Base-by-base conservation (phyloP, 2,329 filamentous ascomycete genomes). In the Metarhizium album region DNA sequence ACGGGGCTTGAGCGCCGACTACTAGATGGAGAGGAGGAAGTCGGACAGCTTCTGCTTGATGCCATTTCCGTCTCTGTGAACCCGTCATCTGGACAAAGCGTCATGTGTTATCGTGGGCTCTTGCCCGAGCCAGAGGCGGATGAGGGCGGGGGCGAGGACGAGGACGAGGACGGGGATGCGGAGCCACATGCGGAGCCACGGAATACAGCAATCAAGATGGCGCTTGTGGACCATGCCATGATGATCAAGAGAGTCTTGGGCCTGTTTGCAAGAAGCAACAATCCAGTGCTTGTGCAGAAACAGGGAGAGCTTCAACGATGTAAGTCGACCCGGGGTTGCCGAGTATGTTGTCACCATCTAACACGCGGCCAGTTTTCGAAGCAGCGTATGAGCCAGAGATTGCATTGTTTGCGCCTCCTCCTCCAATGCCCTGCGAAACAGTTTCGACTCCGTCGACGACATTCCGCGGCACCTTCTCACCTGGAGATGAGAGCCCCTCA, bases 151-250 rank as follows among this genome's bases (percentile, higher is more conserved):
- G n/a, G n/a, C n/a, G n/a, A 45, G 22, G 51, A 47, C 6, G 68
- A 67, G 3, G 61, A 61, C 3, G 69, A 72, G n/a, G 64, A 69
- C 5, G 63, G 68, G 16, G 68, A 68, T 24, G 72, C 74, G 24
- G 72, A 74, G 24, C 64, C 69, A 2, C 71, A 76, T 45, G 65
- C 74, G 22, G 71, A 80, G 22, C 72, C 78, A 0, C 76, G 90
- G 59, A 84, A 94, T 57, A 87, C 80, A 46, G 87, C 90, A 1
- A 82, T 97, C 57, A 86, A 85, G 61, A 86, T 90, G 64, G 87
- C 89, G 1, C 75, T 97, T 29, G 78, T 95, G 42, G 93, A 97
- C 61, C 90, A 97, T 66, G 88, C 89, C 2, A 78, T 95, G 53
- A 84, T 88, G 66, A 82, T 97, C 59, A 90, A 91, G 70, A 83